Evolutionary conservation across 2,329 filamentous ascomycete genomes (phyloP), one percentile per base, ranked within the genome.

Genomic region (Tolypocladium pustulatum): DNA sequence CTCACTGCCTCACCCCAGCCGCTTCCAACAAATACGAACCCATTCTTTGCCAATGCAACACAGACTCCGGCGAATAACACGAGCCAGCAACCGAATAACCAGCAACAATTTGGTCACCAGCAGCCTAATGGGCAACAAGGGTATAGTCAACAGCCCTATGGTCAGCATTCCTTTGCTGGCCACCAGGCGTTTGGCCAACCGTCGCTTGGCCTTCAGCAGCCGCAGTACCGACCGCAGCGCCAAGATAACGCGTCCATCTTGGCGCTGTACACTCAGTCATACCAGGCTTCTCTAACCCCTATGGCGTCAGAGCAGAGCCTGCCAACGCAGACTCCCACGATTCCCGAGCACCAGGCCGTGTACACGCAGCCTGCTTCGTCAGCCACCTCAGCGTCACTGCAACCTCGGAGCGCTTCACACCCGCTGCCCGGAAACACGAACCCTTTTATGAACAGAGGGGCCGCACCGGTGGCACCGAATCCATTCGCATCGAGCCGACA

Each of bases 201-300:
- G 25, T 65, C 62, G 36, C 55, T 58, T 22, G 63, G 60, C 25
- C n/a, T 46, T 22, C 68, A 70, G 57, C 68, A 75, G 55, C 72
- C 66, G 37, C 68, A 69, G 58, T 72, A 71, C 36, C 74, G 76
- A 56, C 75, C 78, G 20, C 75, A 76, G 49, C 76, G 81, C 37
- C 79, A 85, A 36, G 84, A 91, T 66, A 92, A 89, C 62, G 83
- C 82, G 3, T 87, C 87, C 5, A 93, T 94, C 60, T 77, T 93
- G 70, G 87, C 89, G 7, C 73, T 94, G 13, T 93, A 90, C 66
- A 85, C 83, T 67, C 81, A 86, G 43, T 78, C 82, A 9, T 79
- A 84, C 55, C 71, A 79, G 38, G 74, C 78, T 1, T 77, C 80
- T 4, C 72, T 75, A 36, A 68, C 73, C 34, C 63, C 73, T 22